Conservation (phyloP, 2,329 filamentous ascomycete genomes). For the Penicillium brasilianum region DNA sequence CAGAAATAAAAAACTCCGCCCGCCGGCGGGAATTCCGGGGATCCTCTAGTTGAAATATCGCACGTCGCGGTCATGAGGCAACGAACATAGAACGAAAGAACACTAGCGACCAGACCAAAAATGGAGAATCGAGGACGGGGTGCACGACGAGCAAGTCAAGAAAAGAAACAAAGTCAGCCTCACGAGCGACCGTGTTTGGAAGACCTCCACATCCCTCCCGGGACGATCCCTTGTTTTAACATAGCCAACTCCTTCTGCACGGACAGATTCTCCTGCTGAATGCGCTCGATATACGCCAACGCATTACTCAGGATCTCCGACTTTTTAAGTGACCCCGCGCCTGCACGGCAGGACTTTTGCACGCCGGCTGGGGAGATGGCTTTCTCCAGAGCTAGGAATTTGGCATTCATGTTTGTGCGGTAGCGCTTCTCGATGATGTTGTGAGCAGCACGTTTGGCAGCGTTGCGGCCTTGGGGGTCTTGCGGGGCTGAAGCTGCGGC, state of each 20-base stretch:
- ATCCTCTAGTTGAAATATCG: slow-evolving; percentile 25
- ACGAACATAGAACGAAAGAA: slow-evolving; percentile 4
- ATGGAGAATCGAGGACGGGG: not conserved
- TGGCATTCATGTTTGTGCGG: slow-evolving; percentile 51
- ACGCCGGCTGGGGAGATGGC: slow-evolving; percentile 37
- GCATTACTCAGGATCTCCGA: slow-evolving; percentile 46
- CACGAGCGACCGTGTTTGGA: slow-evolving; percentile 20
- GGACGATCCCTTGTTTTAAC: slow-evolving; percentile 36
- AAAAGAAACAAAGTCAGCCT: not conserved
- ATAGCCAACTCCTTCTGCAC: slow-evolving; percentile 41
- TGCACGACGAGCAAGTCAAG: not conserved
- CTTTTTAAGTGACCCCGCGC: slow-evolving; percentile 43
- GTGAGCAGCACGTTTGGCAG: slow-evolving; percentile 48
- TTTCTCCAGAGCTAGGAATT: slow-evolving; percentile 47
- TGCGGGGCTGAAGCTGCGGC: slow-evolving; percentile 26
- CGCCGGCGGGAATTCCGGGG: not conserved
- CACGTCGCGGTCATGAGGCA: slow-evolving; percentile 25
- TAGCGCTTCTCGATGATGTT: slow-evolving; percentile 51
- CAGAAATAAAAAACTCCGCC: slow-evolving; percentile 2
- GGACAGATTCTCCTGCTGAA: slow-evolving; percentile 42
- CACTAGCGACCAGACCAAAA: not conserved
- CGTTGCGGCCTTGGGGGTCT: slow-evolving; percentile 37
- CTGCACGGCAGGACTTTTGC: slow-evolving; percentile 33
- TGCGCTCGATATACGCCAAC: slow-evolving; percentile 42
- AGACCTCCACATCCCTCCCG: slow-evolving; percentile 33